phyloP scores from a whole-genome alignment of 1,139 yeast species.

The Hansenula sp. region DNA sequence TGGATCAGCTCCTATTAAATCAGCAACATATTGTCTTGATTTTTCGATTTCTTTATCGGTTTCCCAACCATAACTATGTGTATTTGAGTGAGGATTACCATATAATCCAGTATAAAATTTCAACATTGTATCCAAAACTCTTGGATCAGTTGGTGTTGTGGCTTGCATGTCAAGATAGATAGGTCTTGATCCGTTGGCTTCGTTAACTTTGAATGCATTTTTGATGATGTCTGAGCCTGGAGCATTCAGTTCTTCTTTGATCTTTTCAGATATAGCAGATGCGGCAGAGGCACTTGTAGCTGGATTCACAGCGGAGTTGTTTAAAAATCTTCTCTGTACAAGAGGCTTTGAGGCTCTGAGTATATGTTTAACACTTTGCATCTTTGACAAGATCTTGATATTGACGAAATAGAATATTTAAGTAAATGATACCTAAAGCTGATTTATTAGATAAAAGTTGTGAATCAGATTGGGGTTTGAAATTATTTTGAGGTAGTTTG shows the following conservation, averaged over 20 bases:
- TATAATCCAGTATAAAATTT: constrained; percentile 88
- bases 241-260: constrained; percentile 8
- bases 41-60: constrained; percentile 87
- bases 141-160: constrained; percentile 96
- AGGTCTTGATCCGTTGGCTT: constrained; percentile 66
- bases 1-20: constrained; percentile 86
- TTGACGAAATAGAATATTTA: neutral
- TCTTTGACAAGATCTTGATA: neutral
- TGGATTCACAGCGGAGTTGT: constrained; percentile 11
- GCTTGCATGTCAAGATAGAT: constrained; percentile 96
- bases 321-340: constrained; percentile 23
- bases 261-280: neutral
- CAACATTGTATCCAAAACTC: constrained; percentile 93
- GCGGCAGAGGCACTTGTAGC: constrained; percentile 13
- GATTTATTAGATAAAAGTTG: too few species aligned
- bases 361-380: constrained; percentile 6
- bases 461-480: neutral
- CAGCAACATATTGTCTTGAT: constrained; percentile 81
- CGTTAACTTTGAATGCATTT: constrained; percentile 33
- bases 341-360: constrained; percentile 10
- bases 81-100: constrained; percentile 96
- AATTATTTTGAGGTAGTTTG: too few species aligned
- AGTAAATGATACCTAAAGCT: too few species aligned
- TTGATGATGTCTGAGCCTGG: constrained; percentile 28
- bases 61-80: constrained; percentile 99